Evolutionary conservation across 805 yeast species (phyloP), one percentile per base, ranked within the genome.

Genomic region (Jamesozyma piceae): DNA sequence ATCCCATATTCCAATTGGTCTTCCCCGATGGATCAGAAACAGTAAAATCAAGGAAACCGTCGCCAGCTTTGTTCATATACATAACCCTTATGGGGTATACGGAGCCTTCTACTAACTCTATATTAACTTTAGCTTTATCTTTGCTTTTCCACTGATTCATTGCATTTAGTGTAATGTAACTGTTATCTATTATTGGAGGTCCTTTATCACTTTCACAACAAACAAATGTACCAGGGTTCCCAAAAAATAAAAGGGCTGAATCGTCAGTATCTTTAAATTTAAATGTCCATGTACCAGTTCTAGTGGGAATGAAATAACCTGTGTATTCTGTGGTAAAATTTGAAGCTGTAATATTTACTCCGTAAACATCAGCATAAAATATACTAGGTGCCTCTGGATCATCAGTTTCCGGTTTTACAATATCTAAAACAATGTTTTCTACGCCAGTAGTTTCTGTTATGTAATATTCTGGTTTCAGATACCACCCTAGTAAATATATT

Each of bases 231-330:
- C 50, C 50, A 3, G 53, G 52, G 14, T 40, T 29, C 20, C 65
- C 70, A 47, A 65, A 22, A 4, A 26, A 4, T 17, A 39, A 26
- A 5, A 31, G n/a, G 17, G 29, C 63, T 20, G 58, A 52, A 46
- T 66, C 68, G 51, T 66, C 70, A 20, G 56, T 53, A 13, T 35
- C 32, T 3, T 33, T 29, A 21, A 65, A 42, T 6, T 38, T 20
- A 33, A 65, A 52, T 1, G 47, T 47, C 38, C 62, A 66, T 2
- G 47, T 37, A 47, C 71, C 71, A 18, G 62, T 45, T 21, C 38
- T 47, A 2, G 49, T 46, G 13, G 70, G 60, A 14, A 43, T 21
- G 44, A 52, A 55, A 38, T 54, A 61, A 35, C 62, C 62, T n/a
- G 58, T 55, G 24, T 55, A 44, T 43, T 53, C 58, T 41, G 57